Base-by-base conservation (phyloP, 2,329 filamentous ascomycete species). In the Hypoxylon sp. region DNA sequence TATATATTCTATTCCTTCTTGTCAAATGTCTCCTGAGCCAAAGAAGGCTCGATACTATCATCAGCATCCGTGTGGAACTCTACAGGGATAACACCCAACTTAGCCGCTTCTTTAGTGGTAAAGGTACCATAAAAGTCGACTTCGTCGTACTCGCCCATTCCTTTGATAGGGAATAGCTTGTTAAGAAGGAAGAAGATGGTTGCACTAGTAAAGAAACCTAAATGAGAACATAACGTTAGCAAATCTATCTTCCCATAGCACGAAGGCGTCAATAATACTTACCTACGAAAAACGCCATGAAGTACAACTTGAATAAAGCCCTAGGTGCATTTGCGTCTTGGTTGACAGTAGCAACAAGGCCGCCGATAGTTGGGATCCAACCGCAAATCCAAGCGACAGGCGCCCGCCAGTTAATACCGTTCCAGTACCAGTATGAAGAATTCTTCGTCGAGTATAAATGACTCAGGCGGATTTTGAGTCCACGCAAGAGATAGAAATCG, bases 241-340 rank as follows among this genome's bases (percentile, higher is more conserved):
- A 37, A 37, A 7, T n/a, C 6, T 12, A 6, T 7, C 1, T 12
- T 52, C 2, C 27, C 19, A 37, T 29, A 32, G 4, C 6, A 23
- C 5, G 8, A 7, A 7, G 67, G 12, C 12, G 19, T 12, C 8
- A 65, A 67, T 21, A 67, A 67, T 1, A 68, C 65, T 53, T 41
- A 61, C 81, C 82, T 14, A 82, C 75, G 11, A 83, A 75, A 63
- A 84, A 84, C 0, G 82, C 81, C 74, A 81, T 80, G 61, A 81
- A 83, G 67, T 84, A 84, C 16, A 84, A 67, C 68, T 84, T 74
- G n/a, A 78, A 78, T 34, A 83, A 65, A 2, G 73, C 74, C 29
- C 73, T 73, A 2, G 80, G 75, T 3, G 80, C 78, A 56, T 73
- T 43, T 9, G 50, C 5, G 61, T 72, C 64, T n/a, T 65, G 47